Evolutionary conservation across 768 basidiomycete genomes (phyloP).

Genomic region (Pisolithus albus): DNA sequence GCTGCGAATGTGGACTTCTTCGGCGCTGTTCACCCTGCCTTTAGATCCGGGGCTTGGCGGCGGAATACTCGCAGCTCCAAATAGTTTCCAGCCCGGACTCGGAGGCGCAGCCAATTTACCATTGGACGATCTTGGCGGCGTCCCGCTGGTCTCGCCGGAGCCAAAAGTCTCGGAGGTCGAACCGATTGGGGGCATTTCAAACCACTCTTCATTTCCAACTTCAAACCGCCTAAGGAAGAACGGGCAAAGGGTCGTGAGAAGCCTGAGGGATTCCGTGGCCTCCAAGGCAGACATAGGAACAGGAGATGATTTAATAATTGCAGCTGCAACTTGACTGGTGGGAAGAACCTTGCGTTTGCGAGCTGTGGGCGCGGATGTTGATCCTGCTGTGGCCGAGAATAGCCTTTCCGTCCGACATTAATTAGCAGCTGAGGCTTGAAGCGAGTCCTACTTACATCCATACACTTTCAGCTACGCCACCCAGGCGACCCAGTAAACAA

Average conservation of each 20-base stretch:
- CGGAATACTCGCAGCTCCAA: constrained; percentile 13
- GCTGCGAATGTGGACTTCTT: constrained; percentile 59
- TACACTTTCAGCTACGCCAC: constrained; percentile 77
- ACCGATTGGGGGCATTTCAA: constrained; percentile 39
- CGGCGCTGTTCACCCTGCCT: constrained; percentile 51
- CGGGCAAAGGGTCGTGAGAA: constrained; percentile 66
- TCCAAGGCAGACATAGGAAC: constrained; percentile 75
- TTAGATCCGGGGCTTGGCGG: constrained; percentile 46
- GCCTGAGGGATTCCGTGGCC: constrained; percentile 63
- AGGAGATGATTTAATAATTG: constrained; percentile 74
- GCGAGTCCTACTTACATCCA: constrained; percentile 58
- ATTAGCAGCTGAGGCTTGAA: not conserved
- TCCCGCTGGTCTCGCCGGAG: constrained; percentile 11
- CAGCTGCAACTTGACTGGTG: constrained; percentile 54
- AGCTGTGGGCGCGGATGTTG: constrained; percentile 45
- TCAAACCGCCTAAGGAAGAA: constrained; percentile 68
- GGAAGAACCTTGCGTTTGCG: constrained; percentile 72
- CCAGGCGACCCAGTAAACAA: constrained; percentile 69
- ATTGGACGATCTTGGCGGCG: constrained; percentile 32
- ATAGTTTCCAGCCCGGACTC: constrained; percentile 35
- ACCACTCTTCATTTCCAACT: constrained; percentile 50
- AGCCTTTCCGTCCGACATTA: constrained; percentile 38
- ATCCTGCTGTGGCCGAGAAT: constrained; percentile 58
- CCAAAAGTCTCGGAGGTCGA: constrained; percentile 13
- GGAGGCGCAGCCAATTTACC: constrained; percentile 22